Evolutionary conservation across 2,329 filamentous ascomycete genomes (phyloP), one percentile per base, ranked within the genome.

Genomic region (Verticillium isaacii): DNA sequence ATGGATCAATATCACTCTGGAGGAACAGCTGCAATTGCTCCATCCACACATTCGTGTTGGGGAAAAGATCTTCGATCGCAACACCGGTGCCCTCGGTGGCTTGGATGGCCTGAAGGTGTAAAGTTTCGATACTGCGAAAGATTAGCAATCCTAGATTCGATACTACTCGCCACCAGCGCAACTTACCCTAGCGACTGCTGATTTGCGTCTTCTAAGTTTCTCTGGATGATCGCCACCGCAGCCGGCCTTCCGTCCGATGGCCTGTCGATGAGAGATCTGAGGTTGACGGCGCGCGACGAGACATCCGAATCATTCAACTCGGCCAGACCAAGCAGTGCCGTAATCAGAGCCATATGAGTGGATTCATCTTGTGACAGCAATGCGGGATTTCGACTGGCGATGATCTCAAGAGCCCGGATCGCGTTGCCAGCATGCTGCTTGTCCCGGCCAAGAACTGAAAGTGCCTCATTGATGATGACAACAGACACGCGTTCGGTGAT

Each of bases 21-120:
- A 90, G 74, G 61, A 92, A 82, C 1, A 76, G 77, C 0, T 72
- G 69, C 2, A 97, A 74, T 15, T 90, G 84, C 15, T 79, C 67
- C 67, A 83, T 80, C 93, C 93, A 97, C 11, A 84, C 75, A 2
- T 82, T 76, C 0, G 79, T 75, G 66, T 82, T 82, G 0, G 92
- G 92, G 41, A 95, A 78, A 5, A 94, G 73, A 12, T 81, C 78
- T 63, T 78, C 73, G 1, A 72, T 64, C 1, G 72, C 66, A 1
- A 73, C 68, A 1, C 68, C 63, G 0, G 75, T 75, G 1, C 71
- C 69, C 17, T 73, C 70, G 5, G 78, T 72, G 15, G 82, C 66
- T 23, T 75, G 70, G 8, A 74, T 63, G 1, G 80, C 80, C 67
- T 84, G 84, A 17, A 80, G 74, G 1, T 83, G 77, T 52, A 88